A percentile compares a stretch with the other conserved stretches of the same genome.
Evolutionary conservation across 176 grass and related monocot species (phyloP).

Genomic region (Pharus latifolius): DNA sequence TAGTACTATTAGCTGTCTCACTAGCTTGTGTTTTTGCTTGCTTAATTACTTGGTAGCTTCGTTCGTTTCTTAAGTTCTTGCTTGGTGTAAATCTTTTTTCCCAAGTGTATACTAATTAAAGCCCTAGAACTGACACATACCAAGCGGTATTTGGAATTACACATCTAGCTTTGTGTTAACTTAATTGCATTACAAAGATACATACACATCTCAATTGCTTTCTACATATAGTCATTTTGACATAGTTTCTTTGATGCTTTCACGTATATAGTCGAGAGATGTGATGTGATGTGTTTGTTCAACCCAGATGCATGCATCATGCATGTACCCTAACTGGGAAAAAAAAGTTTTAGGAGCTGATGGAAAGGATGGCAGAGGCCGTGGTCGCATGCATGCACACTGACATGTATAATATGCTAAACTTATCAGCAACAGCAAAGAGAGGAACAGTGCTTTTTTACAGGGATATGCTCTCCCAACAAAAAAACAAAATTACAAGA

Average conservation of each 20-base stretch:
- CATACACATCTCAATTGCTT: neutral
- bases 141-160: too few species aligned
- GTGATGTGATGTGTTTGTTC: neutral
- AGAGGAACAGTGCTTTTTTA: neutral
- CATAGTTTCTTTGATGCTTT: neutral
- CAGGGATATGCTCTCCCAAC: neutral
- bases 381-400: constrained; percentile 12
- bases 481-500: neutral
- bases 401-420: constrained; percentile 24
- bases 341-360: neutral
- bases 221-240: neutral
- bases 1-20: neutral
- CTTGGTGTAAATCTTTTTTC: constrained; percentile 30
- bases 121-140: constrained; percentile 13
- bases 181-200: too few species aligned
- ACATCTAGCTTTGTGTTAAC: neutral
- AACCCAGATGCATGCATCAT: constrained; percentile 24
- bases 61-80: constrained; percentile 17
- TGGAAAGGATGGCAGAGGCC: neutral
- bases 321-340: neutral
- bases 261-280: neutral
- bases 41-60: constrained; percentile 15
- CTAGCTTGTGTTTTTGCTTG: neutral
- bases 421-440: constrained; percentile 18
- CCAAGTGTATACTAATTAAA: constrained; percentile 19